Evolutionary conservation across 129 eudicot genomes (phyloP).

Genomic region (Flaveria linearis): DNA sequence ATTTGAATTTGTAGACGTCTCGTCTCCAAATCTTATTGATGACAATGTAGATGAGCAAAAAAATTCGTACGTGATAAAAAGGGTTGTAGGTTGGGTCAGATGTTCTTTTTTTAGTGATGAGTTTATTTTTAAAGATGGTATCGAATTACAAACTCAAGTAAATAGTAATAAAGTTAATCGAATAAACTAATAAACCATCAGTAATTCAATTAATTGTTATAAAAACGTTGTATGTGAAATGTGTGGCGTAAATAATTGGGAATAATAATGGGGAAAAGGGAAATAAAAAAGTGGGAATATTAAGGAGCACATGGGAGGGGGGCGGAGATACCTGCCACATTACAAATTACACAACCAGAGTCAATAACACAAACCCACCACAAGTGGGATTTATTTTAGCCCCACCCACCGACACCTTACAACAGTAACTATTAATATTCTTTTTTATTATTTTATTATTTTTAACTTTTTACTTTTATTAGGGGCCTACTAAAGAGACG

Average conservation of each 20-base stretch:
- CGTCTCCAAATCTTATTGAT: too few species aligned
- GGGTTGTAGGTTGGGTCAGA: too few species aligned
- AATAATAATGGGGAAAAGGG: not conserved
- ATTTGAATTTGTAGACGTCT: too few species aligned
- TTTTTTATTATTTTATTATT: not conserved
- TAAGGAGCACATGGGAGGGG: constrained; percentile 5
- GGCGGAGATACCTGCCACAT: not conserved
- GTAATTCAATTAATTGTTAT: too few species aligned
- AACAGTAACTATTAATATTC: not conserved
- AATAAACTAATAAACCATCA: accelerated
- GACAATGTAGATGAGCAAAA: too few species aligned
- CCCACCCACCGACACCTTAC: constrained; percentile 28
- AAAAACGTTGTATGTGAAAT: too few species aligned
- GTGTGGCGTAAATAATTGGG: not conserved
- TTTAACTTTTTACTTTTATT: not conserved
- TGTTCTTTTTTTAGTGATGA: too few species aligned
- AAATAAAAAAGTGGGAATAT: not conserved
- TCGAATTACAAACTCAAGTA: too few species aligned
- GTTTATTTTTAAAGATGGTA: too few species aligned
- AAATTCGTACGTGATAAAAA: too few species aligned
- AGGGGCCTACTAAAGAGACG: too few species aligned
- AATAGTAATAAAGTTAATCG: too few species aligned
- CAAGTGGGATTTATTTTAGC: constrained; percentile 21
- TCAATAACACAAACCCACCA: constrained; percentile 15
- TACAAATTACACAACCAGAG: not conserved